phyloP scores from a whole-genome alignment of 352 stramenopile genomes.

The Aphanomyces invadans region DNA sequence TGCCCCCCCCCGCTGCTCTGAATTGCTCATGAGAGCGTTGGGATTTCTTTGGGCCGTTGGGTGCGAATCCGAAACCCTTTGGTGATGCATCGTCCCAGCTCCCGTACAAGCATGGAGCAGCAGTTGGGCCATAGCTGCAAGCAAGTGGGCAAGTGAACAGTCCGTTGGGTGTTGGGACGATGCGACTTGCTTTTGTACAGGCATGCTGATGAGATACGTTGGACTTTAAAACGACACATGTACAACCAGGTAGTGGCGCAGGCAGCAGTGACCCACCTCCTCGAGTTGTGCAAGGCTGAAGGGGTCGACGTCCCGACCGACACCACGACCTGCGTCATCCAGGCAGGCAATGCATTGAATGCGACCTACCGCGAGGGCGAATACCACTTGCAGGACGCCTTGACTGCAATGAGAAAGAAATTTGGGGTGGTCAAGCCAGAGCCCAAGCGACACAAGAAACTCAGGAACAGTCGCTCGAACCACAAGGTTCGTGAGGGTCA shows the following conservation, averaged over 20 bases:
- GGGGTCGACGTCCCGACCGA: neutral
- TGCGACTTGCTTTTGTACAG: too few relatives aligned
- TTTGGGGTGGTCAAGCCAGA: neutral
- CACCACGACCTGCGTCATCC: neutral
- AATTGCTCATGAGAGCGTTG: too few relatives aligned
- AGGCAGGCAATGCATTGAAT: neutral
- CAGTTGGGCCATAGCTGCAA: too few relatives aligned
- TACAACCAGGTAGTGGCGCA: neutral
- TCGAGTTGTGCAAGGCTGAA: neutral
- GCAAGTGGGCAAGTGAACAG: too few relatives aligned
- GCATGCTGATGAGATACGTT: too few relatives aligned
- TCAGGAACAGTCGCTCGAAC: neutral
- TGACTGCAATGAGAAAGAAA: neutral
- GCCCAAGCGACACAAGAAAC: neutral
- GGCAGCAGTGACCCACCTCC: neutral
- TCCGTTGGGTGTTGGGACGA: too few relatives aligned
- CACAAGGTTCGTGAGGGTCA: neutral
- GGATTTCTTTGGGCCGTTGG: too few relatives aligned
- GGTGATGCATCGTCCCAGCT: too few relatives aligned
- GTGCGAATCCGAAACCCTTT: too few relatives aligned
- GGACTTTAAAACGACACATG: too few relatives aligned
- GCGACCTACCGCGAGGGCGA: neutral
- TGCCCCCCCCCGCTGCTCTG: constrained; percentile 3
- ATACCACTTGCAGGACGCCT: neutral
- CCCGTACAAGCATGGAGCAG: too few relatives aligned